Conservation (phyloP, 257 asterid species). For the Nyctanthes arbortristis region DNA sequence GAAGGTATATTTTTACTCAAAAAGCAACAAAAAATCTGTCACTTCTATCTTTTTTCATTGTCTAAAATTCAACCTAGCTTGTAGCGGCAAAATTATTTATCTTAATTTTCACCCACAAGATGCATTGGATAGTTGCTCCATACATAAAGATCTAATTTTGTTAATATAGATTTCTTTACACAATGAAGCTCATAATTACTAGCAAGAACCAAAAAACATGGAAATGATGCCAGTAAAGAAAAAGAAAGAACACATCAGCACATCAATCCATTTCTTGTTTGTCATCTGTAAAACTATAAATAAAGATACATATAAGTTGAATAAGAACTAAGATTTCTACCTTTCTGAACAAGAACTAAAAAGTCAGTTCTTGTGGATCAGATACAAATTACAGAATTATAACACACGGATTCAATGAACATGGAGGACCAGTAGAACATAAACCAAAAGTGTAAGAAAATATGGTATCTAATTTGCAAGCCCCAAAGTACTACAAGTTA, state of each 20-base stretch:
- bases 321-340: neutral
- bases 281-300: neutral
- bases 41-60: neutral
- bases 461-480: neutral
- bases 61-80: neutral
- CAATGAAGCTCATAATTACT: neutral
- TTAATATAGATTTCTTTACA: neutral
- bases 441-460: neutral
- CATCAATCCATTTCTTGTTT: neutral
- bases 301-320: neutral
- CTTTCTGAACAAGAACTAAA: neutral
- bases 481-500: too few species aligned
- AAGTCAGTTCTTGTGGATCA: neutral
- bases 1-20: neutral
- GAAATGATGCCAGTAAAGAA: too few species aligned
- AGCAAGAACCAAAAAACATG: neutral
- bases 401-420: neutral
- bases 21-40: neutral
- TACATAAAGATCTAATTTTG: too few species aligned
- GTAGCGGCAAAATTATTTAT: neutral
- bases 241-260: neutral
- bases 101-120: neutral
- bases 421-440: neutral
- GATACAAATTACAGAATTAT: constrained; percentile 1
- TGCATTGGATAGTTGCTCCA: neutral